Conservation (phyloP, 306 rosid genomes). For the Vicia faba region DNA sequence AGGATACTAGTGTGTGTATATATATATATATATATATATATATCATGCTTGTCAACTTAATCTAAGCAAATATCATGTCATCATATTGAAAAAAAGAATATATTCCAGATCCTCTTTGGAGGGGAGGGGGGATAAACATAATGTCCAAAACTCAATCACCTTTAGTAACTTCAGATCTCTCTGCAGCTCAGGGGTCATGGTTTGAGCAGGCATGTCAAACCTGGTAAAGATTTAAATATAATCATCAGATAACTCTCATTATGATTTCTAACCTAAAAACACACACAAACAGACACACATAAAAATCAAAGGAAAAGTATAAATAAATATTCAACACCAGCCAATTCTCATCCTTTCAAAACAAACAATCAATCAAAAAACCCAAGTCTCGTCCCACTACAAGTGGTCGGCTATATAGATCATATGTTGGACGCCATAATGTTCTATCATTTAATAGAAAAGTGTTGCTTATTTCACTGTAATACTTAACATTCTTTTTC, state of each 20-base stretch:
- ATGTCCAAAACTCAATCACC: conserved; percentile 49
- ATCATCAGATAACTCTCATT: background rate
- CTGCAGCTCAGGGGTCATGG: conserved; percentile 75
- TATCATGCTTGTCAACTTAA: background rate
- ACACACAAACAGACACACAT: background rate
- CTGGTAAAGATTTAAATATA: conserved; percentile 42
- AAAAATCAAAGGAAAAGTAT: no score
- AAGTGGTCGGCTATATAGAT: no score
- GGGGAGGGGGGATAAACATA: background rate
- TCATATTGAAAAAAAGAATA: conserved; percentile 10
- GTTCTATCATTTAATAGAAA: no score
- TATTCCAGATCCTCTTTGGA: background rate
- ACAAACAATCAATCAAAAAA: no score
- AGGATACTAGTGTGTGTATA: background rate
- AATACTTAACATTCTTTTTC: no score
- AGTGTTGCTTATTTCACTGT: no score
- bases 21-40: no score
- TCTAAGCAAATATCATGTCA: conserved; percentile 8
- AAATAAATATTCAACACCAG: no score
- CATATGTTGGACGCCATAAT: no score
- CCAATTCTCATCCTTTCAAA: no score
- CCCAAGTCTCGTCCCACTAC: no score
- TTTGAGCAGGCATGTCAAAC: conserved; percentile 88
- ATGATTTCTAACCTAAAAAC: background rate
- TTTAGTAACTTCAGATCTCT: conserved; percentile 72